A percentile compares a stretch with the other conserved stretches of the same genome.
Evolutionary conservation across 208 protist genomes (phyloP).

Genomic region (Acanthamoeba royreba): DNA sequence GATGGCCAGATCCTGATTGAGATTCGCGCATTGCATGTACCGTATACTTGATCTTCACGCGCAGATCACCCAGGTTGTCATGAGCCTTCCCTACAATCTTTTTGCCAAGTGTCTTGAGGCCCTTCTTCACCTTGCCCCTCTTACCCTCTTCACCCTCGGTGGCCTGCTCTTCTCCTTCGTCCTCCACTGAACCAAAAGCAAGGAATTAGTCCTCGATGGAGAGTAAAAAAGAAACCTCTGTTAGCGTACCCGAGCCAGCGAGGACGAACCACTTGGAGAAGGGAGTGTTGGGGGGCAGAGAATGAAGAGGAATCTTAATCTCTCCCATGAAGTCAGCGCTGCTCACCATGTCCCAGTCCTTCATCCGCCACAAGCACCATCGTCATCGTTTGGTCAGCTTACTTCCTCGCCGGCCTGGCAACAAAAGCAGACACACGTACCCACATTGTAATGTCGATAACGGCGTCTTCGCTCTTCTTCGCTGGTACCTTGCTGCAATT

Average conservation of each 20-base stretch:
- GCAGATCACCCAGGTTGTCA: not conserved
- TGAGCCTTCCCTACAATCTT: not conserved
- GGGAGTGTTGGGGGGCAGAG: not conserved
- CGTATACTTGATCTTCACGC: constrained; percentile 24
- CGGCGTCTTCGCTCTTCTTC: not conserved
- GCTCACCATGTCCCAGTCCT: constrained; percentile 6
- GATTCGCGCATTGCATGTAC: not conserved
- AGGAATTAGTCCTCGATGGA: not conserved
- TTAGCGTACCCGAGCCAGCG: not conserved
- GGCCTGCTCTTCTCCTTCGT: not conserved
- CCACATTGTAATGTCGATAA: not conserved
- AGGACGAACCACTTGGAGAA: not conserved
- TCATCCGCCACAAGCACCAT: too few species aligned
- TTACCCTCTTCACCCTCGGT: not conserved
- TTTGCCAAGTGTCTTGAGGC: not conserved
- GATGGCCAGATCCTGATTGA: not conserved
- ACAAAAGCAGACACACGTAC: not conserved
- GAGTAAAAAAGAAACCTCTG: too few species aligned
- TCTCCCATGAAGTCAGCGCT: not conserved
- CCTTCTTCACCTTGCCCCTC: not conserved
- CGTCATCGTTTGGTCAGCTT: not conserved
- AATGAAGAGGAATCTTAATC: not conserved
- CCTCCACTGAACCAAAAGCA: too few species aligned
- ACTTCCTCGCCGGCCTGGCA: not conserved
- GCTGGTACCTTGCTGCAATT: not conserved